Evolutionary conservation across 306 rosid species (phyloP), one percentile per base, ranked within the genome.

Genomic region (Castanea crenata): DNA sequence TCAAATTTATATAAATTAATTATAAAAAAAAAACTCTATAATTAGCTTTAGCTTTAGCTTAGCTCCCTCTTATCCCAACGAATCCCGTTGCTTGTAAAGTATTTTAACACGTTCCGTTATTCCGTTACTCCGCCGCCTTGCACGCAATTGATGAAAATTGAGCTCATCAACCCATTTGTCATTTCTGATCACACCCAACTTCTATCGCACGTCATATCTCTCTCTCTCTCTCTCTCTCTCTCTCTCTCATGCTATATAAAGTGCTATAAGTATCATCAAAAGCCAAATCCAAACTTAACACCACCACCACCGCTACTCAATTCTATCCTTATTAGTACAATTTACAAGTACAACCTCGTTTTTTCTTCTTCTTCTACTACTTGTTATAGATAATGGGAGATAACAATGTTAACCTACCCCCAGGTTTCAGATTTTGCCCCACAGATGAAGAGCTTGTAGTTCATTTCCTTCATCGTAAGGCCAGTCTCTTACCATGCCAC

Each of bases 391-490:
- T 3, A 13, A 89, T 89, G 91, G 96, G 82, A 77, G 90, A 91
- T 73, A 77, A 77, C 75, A 86, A 83, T 79, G 89, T 91, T 56
- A 90, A 90, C 82, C 88, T 95, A 44, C 99, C 98, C 19, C 99
- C 99, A 0, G 99, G 99, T 6, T 95, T 95, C 76, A 90, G 92
- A 20, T 95, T 95, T 71, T 87, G 78, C 68, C 99, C 99, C 0
- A 90, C 97, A 0, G 99, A 95, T 65, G 99, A 95, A 90, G 99
- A 95, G 67, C 98, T 95, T 32, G 87, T 95, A 0, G 97, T 91
- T 51, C 97, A 95, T 83, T 95, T 95, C 73, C 99, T 95, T 80
- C 96, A 91, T 25, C 91, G 99, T 46, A 95, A 91, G 79, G 98
- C 91, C 2, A 76, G 94, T 27, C 95, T 93, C 73, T 74, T 95